Percentiles rank a stretch among this genome's conserved stretches.
These are phyloP conservation scores for Colletotrichum eremochloae DNA, from an alignment of 2,329 filamentous ascomycete species.

Conservation along the genomic window DNA sequence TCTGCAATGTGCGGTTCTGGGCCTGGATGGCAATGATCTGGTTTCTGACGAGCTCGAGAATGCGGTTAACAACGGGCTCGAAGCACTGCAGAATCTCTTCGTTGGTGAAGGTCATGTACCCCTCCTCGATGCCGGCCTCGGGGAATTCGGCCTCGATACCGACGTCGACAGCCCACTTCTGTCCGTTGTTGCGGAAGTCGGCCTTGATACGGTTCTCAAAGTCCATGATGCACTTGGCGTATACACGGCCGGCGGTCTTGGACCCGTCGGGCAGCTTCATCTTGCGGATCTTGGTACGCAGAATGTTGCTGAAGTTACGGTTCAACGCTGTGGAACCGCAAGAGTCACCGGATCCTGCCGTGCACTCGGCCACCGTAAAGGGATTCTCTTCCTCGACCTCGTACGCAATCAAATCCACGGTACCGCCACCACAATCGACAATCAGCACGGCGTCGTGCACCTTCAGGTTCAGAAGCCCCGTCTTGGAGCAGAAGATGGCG, in stretches of 20 bases:
- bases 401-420: conserved; percentile 98
- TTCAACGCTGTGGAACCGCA: conserved; percentile 99
- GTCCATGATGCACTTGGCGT: conserved; percentile 99
- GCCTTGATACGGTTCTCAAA: conserved; percentile 99
- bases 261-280: conserved; percentile 99
- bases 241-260: conserved; percentile 97
- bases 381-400: conserved; percentile 98
- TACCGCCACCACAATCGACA: conserved; percentile 98
- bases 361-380: conserved; percentile 97
- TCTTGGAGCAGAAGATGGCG: conserved; percentile 97
- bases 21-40: conserved; percentile 99
- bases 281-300: conserved; percentile 97
- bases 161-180: conserved; percentile 99
- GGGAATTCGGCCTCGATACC: conserved; percentile 99
- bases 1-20: conserved; percentile 93
- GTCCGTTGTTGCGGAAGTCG: conserved; percentile 98
- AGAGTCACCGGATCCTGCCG: conserved; percentile 95
- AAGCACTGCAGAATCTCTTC: conserved; percentile 99
- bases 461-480: conserved; percentile 94
- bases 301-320: conserved; percentile 97
- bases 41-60: conserved; percentile 94
- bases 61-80: conserved; percentile 97
- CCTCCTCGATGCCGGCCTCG: conserved; percentile 97
- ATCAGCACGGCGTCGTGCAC: conserved; percentile 98
- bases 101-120: conserved; percentile 99